These are phyloP conservation scores for Dictyostelium brefeldianum DNA, from an alignment of 78 protist genomes.

Conservation along the genomic window DNA sequence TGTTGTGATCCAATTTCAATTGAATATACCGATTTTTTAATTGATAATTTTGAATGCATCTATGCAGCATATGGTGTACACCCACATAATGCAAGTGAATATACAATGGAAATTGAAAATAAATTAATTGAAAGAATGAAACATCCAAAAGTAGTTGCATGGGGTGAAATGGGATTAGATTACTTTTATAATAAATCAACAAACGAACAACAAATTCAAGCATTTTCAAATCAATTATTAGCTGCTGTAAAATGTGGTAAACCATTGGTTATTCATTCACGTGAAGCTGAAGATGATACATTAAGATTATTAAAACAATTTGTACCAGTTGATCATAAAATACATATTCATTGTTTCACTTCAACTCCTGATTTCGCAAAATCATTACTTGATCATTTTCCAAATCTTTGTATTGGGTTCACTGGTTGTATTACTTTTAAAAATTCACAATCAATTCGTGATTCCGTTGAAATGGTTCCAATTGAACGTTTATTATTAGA, in stretches of 20 bases:
- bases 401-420: conserved; percentile 88
- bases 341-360: conserved; percentile 91
- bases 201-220: conserved; percentile 34
- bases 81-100: conserved; percentile 82
- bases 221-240: conserved; percentile 77
- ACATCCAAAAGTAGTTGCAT: conserved; percentile 82
- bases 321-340: conserved; percentile 75
- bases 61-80: conserved; percentile 87
- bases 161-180: conserved; percentile 90
- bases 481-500: conserved; percentile 86
- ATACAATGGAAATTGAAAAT: conserved; percentile 51
- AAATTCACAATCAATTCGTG: conserved; percentile 69
- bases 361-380: conserved; percentile 49
- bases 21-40: conserved; percentile 48
- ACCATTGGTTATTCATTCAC: conserved; percentile 88
- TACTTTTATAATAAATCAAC: conserved; percentile 51
- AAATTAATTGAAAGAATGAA: conserved; percentile 59
- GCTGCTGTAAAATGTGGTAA: conserved; percentile 65
- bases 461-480: conserved; percentile 69
- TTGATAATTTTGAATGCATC: conserved; percentile 11
- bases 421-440: conserved; percentile 90
- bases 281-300: conserved; percentile 92
- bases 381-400: conserved; percentile 63
- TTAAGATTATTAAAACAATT: conserved; percentile 59
- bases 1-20: conserved; percentile 77